Evolutionary conservation across 2,329 filamentous ascomycete species (phyloP).

Genomic region (Aspergillus pseudonomiae): DNA sequence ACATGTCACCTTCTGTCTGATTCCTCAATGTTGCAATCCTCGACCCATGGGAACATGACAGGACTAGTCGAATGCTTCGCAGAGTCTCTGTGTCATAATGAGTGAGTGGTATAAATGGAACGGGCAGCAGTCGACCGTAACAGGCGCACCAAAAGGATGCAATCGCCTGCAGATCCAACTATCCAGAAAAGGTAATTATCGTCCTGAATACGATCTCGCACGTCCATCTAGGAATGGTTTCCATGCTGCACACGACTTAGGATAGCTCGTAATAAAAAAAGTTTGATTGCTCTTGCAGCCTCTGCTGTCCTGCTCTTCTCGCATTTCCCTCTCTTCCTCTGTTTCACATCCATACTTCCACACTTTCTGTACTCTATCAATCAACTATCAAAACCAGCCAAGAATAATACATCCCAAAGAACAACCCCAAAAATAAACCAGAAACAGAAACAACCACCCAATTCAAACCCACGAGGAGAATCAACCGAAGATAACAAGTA

Average conservation of each 20-base stretch:
- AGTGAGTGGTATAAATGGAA: too few relatives aligned
- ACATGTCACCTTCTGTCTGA: background rate
- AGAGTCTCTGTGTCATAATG: too few relatives aligned
- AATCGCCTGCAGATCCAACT: background rate
- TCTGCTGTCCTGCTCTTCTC: background rate
- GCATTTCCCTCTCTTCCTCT: background rate
- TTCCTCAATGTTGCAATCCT: background rate
- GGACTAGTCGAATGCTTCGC: too few relatives aligned
- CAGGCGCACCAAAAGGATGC: background rate
- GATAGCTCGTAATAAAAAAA: background rate
- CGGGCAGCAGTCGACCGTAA: too few relatives aligned
- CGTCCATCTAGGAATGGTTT: background rate
- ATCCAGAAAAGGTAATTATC: background rate
- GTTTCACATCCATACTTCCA: background rate
- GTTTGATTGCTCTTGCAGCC: background rate
- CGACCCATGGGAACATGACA: background rate
- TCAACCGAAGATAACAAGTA: too few relatives aligned
- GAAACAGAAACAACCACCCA: background rate
- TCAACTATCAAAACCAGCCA: background rate
- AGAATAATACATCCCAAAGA: background rate
- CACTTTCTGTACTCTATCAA: background rate
- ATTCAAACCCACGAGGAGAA: background rate
- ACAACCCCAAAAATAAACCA: background rate
- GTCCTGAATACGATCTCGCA: background rate
- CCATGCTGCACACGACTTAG: background rate